These are phyloP conservation scores for Prototheca cutis DNA, from an alignment of 163 green algal genomes.

Conservation along the genomic window DNA sequence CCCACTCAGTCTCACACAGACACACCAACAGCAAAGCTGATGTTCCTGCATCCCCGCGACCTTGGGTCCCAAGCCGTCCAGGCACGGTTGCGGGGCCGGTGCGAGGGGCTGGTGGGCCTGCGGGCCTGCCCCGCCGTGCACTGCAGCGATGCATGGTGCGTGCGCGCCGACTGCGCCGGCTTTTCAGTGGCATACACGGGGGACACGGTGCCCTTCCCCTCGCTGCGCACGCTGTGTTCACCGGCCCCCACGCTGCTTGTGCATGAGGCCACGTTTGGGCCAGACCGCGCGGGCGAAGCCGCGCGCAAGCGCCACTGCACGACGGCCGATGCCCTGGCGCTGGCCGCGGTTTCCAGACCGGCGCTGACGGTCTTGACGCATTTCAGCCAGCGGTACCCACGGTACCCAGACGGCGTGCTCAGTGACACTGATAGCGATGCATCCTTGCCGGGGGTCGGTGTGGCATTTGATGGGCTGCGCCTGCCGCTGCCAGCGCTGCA, in stretches of 20 bases:
- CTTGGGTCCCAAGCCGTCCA: too few species aligned
- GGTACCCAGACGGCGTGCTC: conserved; percentile 28
- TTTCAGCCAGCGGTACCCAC: conserved; percentile 73
- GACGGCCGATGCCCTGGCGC: conserved; percentile 36
- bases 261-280: conserved; percentile 69
- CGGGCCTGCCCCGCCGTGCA: conserved; percentile 46
- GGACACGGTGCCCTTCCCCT: conserved; percentile 47
- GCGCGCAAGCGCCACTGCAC: conserved; percentile 58
- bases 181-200: conserved; percentile 61
- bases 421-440: neutral
- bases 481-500: conserved; percentile 30
- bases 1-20: too few species aligned
- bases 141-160: conserved; percentile 50
- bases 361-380: conserved; percentile 58
- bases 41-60: neutral
- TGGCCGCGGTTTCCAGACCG: conserved; percentile 26
- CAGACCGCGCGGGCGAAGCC: conserved; percentile 36
- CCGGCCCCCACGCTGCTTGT: conserved; percentile 46
- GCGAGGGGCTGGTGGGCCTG: conserved; percentile 10
- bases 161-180: conserved; percentile 21
- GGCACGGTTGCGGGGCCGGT: conserved; percentile 4
- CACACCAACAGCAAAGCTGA: neutral
- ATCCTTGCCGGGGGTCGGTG: conserved; percentile 2
- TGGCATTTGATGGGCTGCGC: conserved; percentile 45
- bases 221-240: conserved; percentile 6